These are phyloP conservation scores for Amanita subjunquillea DNA, from an alignment of 768 basidiomycete genomes.

Conservation along the genomic window DNA sequence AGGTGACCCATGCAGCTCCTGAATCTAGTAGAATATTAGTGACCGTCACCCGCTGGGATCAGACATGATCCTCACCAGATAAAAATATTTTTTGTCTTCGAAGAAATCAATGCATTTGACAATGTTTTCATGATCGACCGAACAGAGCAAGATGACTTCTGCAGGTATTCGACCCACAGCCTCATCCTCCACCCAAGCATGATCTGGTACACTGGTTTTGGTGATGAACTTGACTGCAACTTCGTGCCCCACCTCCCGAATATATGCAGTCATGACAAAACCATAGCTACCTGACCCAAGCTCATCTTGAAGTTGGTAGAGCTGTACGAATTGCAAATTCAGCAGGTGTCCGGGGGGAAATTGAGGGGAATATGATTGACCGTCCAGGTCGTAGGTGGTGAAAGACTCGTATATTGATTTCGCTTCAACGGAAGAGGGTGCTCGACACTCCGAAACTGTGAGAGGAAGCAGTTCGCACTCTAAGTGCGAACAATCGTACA, in stretches of 20 bases:
- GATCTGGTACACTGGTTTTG: constrained; percentile 57
- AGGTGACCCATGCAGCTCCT: constrained; percentile 88
- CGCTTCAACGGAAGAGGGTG: neutral
- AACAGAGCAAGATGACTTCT: constrained; percentile 70
- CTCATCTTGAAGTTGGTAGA: constrained; percentile 60
- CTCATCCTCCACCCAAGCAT: constrained; percentile 57
- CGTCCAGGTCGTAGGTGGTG: neutral
- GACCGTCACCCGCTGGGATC: neutral
- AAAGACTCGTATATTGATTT: neutral
- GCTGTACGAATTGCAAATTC: constrained; percentile 44
- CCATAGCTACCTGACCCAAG: constrained; percentile 91
- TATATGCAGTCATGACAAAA: constrained; percentile 82
- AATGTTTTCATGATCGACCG: constrained; percentile 70
- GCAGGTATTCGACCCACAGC: constrained; percentile 58
- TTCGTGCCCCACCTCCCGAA: constrained; percentile 48
- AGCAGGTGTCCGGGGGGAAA: constrained; percentile 58
- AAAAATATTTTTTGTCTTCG: constrained; percentile 79
- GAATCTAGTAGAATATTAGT: constrained; percentile 41
- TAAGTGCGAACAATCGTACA: neutral
- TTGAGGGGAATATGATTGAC: constrained; percentile 23
- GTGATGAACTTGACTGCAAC: constrained; percentile 95
- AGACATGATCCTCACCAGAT: constrained; percentile 47
- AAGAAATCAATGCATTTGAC: constrained; percentile 78
- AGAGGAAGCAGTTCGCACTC: neutral
- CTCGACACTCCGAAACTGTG: neutral